Percentiles rank a stretch among this genome's conserved stretches.
Conservation (phyloP, 106 monocot species). For the Cymbidium sinense region DNA sequence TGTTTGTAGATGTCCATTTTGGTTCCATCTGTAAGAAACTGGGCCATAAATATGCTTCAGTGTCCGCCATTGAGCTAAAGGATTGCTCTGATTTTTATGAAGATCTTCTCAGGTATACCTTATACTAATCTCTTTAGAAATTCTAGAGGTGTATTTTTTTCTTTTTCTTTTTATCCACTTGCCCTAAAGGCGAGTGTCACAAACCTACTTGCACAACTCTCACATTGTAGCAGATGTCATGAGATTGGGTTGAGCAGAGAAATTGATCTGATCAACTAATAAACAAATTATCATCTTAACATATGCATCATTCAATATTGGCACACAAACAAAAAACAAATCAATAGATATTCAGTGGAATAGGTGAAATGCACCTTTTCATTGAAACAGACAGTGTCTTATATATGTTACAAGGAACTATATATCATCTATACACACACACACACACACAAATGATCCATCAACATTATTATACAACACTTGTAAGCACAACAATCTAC, state of each 20-base stretch:
- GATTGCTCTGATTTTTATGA: constrained; percentile 52
- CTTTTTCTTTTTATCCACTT: background rate
- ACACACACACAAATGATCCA: too few species aligned
- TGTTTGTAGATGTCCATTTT: constrained; percentile 73
- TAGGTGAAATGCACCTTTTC: too few species aligned
- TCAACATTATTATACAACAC: too few species aligned
- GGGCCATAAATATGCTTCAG: constrained; percentile 73
- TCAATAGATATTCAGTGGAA: too few species aligned
- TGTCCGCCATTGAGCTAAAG: constrained; percentile 52
- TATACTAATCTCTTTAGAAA: background rate
- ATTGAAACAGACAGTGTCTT: too few species aligned
- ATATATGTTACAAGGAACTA: too few species aligned
- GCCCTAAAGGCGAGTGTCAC: background rate
- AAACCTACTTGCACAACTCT: background rate
- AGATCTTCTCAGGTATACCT: constrained; percentile 72
- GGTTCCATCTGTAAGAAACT: constrained; percentile 78
- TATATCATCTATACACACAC: too few species aligned
- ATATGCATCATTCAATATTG: too few species aligned
- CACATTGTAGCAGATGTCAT: background rate
- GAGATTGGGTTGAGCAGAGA: background rate
- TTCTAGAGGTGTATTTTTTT: background rate
- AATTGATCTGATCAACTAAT: too few species aligned
- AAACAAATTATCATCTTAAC: too few species aligned
- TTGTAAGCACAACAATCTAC: too few species aligned
- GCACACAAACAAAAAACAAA: too few species aligned